Evolutionary conservation across 371 early-diverging fungal genomes (phyloP).

Genomic region (Spraguea lophii): DNA sequence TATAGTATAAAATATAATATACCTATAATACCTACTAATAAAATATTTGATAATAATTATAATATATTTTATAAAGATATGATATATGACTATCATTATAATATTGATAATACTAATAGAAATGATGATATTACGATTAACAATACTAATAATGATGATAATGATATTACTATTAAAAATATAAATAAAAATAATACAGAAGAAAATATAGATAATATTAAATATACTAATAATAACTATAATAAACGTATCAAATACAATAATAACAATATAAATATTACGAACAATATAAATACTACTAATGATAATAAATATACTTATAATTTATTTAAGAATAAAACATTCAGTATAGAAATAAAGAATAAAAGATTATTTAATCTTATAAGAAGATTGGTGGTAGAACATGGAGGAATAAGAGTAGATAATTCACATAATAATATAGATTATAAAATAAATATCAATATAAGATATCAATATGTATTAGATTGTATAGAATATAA

Average conservation of each 20-base stretch:
- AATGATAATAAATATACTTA: no score
- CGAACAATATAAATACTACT: no score
- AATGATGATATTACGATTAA: neutral
- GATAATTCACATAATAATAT: neutral
- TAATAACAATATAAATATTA: no score
- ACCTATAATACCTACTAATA: neutral
- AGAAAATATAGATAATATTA: slow-evolving; percentile 34
- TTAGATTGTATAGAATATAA: neutral
- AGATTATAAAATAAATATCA: neutral
- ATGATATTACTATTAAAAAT: neutral
- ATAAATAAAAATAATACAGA: neutral
- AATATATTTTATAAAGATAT: no score
- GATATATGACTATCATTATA: no score
- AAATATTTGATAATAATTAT: no score
- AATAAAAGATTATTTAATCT: slow-evolving; percentile 23
- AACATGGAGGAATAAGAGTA: slow-evolving; percentile 40
- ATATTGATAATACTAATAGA: no score
- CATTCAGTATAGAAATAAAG: no score
- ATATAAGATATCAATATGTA: neutral
- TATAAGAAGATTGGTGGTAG: slow-evolving; percentile 34
- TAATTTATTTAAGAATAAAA: no score
- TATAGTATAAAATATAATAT: slow-evolving; percentile 29
- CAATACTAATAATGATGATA: neutral
- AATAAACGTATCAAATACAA: no score
- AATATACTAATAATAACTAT: slow-evolving; percentile 32